Conservation (phyloP, 2,329 filamentous ascomycete species). For the Aureobasidium sp. region DNA sequence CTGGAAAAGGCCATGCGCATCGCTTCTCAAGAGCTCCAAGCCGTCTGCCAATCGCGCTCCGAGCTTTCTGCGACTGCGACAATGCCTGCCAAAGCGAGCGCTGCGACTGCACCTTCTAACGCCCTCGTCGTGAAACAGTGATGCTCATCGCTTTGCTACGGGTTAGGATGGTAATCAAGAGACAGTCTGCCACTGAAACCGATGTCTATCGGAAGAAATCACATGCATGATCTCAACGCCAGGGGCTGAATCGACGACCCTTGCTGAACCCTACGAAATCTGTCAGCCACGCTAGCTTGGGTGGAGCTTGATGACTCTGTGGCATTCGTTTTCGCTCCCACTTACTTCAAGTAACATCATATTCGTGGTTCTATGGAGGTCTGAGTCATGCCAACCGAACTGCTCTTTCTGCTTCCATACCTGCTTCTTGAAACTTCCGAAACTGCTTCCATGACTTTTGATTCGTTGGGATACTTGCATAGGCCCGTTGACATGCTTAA, state of each 20-base stretch:
- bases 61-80: neutral
- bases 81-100: neutral
- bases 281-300: neutral
- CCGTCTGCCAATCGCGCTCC: neutral
- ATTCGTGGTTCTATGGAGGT: neutral
- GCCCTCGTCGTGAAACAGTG: neutral
- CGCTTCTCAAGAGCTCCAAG: neutral
- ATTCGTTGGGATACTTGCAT: neutral
- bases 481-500: neutral
- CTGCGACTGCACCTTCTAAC: neutral
- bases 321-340: neutral
- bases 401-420: neutral
- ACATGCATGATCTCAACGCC: neutral
- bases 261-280: neutral
- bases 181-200: neutral
- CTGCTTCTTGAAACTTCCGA: neutral
- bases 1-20: constrained; percentile 8
- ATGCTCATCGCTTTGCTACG: neutral
- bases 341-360: neutral
- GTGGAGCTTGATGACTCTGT: neutral
- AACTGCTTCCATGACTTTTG: neutral
- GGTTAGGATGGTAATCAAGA: neutral
- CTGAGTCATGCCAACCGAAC: neutral
- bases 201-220: neutral
- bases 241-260: neutral